A percentile compares a stretch with the other conserved stretches of the same genome.
These are phyloP conservation scores for Cutaneotrichosporon mucoides DNA, from an alignment of 1,284 basidiomycete genomes.

Conservation along the genomic window DNA sequence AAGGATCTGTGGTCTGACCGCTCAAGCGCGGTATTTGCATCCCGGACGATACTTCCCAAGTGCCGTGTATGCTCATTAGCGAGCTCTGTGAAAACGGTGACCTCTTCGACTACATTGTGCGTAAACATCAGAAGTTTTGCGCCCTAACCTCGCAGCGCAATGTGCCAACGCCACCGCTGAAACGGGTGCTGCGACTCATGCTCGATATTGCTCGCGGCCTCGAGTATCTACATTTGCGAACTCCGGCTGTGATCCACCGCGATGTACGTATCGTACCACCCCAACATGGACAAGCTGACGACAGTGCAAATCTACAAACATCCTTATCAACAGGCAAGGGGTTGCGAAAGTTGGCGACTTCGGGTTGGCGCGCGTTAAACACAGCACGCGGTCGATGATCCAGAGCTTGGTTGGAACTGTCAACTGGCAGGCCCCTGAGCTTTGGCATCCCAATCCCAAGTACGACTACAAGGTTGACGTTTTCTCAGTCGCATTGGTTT, in stretches of 20 bases:
- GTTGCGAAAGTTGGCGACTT: constrained; percentile 98
- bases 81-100: constrained; percentile 98
- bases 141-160: constrained; percentile 59
- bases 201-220: constrained; percentile 89
- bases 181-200: constrained; percentile 83
- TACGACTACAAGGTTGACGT: constrained; percentile 99
- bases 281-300: background rate
- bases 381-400: constrained; percentile 94
- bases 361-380: constrained; percentile 95
- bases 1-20: background rate
- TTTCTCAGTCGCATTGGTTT: constrained; percentile 94
- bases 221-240: constrained; percentile 88
- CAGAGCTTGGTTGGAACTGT: constrained; percentile 94
- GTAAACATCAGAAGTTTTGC: background rate
- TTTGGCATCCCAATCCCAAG: constrained; percentile 93
- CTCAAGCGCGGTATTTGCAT: constrained; percentile 83
- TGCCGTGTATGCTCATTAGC: constrained; percentile 97
- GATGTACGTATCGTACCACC: constrained; percentile 53
- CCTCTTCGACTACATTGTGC: constrained; percentile 85
- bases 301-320: constrained; percentile 94
- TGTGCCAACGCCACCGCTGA: constrained; percentile 68
- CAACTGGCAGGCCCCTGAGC: constrained; percentile 98
- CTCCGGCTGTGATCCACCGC: constrained; percentile 91
- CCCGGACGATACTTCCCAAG: constrained; percentile 82
- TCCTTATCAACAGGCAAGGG: constrained; percentile 86